Base-by-base conservation (phyloP, 352 stramenopile genomes). In the Phytopythium ostracodes region DNA sequence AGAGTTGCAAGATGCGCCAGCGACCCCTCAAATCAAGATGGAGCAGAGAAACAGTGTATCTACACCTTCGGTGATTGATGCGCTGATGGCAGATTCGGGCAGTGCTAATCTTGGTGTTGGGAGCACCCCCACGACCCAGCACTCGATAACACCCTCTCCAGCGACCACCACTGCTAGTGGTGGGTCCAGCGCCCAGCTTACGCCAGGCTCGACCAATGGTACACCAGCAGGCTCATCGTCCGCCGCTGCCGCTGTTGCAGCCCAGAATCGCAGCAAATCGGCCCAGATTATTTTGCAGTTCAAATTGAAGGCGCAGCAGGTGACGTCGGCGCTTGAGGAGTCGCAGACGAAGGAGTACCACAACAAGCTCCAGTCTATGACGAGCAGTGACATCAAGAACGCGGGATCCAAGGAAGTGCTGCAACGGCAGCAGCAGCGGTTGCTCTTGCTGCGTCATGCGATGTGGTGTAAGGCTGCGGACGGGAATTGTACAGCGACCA, bases 401-500 rank as follows among this genome's bases (percentile, higher is more conserved):
- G 69, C 74, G 10, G 83, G 81, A 42, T 92, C 84, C 8, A 94
- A 98, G 71, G 92, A 98, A 64, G 96, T 99, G 18, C 83, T 99
- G 22, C 93, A 98, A 58, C 96, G 98, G 59, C 97, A 99, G 80
- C 97, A 99, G 69, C 97, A 99, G 70, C 90, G 97, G 31, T 76
- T 99, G 31, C 65, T 99, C 25, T 75, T 99, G 22, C 68, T 99
- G 22, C 91, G 97, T 3, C 98, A 99, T 72, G 97, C 98, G 7
- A 98, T 98, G 67, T 99, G 98, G 84, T 99, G 98, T 64, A 97
- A 97, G 67, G 89, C 98, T 33, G 81, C 94, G 38, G 92, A 98
- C 65, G 88, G 88, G 17, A 83, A 75, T 25, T 99, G 97, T 65
- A 85, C 87, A 25, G 97, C 98, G 1, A 99, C 97, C 8, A 90